Percentiles rank a stretch among this genome's conserved stretches.
Conservation (phyloP, 1,284 basidiomycete genomes). For the Ustilago shanxiensis region DNA sequence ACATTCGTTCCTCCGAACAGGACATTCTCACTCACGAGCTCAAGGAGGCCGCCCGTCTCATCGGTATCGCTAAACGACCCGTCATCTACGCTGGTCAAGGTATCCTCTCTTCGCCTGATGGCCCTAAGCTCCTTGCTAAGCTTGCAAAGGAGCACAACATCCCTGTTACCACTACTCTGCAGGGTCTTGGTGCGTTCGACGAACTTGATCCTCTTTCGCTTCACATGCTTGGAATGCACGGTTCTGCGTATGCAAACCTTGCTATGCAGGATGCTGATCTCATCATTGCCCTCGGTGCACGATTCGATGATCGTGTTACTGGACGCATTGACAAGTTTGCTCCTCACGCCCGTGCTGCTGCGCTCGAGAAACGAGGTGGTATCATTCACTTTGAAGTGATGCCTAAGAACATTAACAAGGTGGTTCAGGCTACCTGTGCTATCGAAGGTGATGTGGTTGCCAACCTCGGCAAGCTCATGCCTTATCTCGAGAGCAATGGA, state of each 20-base stretch:
- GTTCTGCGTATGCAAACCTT: constrained; percentile 94
- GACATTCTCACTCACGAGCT: constrained; percentile 75
- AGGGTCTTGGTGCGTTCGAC: constrained; percentile 94
- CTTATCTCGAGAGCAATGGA: constrained; percentile 72
- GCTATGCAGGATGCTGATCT: constrained; percentile 98
- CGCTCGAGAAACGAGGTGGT: constrained; percentile 86
- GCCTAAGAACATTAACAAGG: constrained; percentile 99
- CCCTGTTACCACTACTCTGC: constrained; percentile 95
- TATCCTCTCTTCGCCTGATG: constrained; percentile 83
- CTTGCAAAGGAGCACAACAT: constrained; percentile 89
- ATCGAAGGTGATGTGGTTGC: constrained; percentile 91
- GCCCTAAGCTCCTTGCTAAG: constrained; percentile 84
- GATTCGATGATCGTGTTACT: constrained; percentile 98
- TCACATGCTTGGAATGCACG: constrained; percentile 99
- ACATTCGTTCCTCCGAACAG: constrained; percentile 38
- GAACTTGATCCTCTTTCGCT: constrained; percentile 84
- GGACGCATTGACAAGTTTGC: constrained; percentile 91
- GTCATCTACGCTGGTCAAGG: constrained; percentile 95
- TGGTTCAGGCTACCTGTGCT: constrained; percentile 92
- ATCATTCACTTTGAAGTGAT: constrained; percentile 99
- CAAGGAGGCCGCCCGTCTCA: constrained; percentile 85
- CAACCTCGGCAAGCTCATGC: constrained; percentile 85
- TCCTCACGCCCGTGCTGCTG: constrained; percentile 88
- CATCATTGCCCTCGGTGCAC: constrained; percentile 93
- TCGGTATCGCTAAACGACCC: constrained; percentile 90